Conservation (phyloP, 129 eudicot species). For the Gnaphalium uliginosum region DNA sequence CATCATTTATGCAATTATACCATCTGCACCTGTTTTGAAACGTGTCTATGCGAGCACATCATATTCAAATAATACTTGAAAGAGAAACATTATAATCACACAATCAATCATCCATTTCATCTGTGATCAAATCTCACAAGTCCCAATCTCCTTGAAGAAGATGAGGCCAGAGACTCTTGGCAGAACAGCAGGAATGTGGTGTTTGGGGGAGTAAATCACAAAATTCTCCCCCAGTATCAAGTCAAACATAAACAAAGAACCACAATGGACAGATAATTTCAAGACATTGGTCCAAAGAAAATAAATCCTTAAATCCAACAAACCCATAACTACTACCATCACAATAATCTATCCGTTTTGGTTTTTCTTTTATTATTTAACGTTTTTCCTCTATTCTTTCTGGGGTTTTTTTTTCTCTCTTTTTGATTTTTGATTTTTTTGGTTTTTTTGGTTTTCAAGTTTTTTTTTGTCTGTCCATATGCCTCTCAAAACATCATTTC, state of each 20-base stretch:
- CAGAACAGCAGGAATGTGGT: slow-evolving; percentile 25
- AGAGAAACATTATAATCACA: slow-evolving; percentile 13
- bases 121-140: slow-evolving; percentile 17
- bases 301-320: slow-evolving; percentile 40
- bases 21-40: slow-evolving; percentile 3
- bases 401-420: background rate
- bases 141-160: slow-evolving; percentile 19
- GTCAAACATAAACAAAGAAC: slow-evolving; percentile 21
- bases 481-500: slow-evolving; percentile 39
- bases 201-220: slow-evolving; percentile 37
- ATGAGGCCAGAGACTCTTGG: background rate
- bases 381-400: slow-evolving; percentile 1
- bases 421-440: background rate
- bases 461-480: slow-evolving; percentile 33
- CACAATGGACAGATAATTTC: slow-evolving; percentile 24
- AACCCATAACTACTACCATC: slow-evolving; percentile 35
- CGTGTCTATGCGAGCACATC: background rate
- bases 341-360: slow-evolving; percentile 29
- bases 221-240: slow-evolving; percentile 37
- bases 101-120: slow-evolving; percentile 25
- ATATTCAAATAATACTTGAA: background rate
- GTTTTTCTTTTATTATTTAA: slow-evolving; percentile 16
- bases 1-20: background rate
- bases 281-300: slow-evolving; percentile 33
- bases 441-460: slow-evolving; percentile 20